Evolutionary conservation across 2,329 filamentous ascomycete species (phyloP), one percentile per base, ranked within the genome.

Genomic region (Colletotrichum sojae): DNA sequence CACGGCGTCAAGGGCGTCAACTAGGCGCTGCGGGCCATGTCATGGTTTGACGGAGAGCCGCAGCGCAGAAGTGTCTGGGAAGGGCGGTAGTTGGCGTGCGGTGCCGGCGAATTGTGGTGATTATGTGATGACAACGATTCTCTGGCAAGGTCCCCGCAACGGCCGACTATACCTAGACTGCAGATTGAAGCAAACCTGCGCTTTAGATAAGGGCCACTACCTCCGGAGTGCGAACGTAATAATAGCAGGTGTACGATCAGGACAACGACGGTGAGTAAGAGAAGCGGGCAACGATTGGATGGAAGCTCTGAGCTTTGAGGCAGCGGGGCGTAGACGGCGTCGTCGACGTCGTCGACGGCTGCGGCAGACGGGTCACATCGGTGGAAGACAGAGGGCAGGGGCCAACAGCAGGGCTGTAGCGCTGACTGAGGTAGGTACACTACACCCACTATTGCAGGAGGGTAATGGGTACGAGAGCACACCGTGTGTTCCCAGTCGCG

Each of bases 1-100:
- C 27, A 43, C 25, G 46, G 36, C 48, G 43, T 65, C 55, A 54
- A 52, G 18, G 49, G 63, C 54, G 51, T 67, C 59, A 70, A 31
- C 64, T 68, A 67, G 59, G 51, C 49, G 56, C 64, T 51, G 13
- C 54, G 46, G 64, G 20, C 64, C 64, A 63, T 60, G 36, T 70
- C 66, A 65, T 65, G 45, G 43, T 65, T 54, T 48, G 22, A 45
- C 20, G 40, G 16, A 43, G 46, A 59, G 48, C 45, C 36, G 45
- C 15, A 22, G 51, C 16, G 43, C 22, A 18, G 39, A 31, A 39
- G 40, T 63, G 59, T 56, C 27, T 25, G 53, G 18, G 10, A 43
- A 27, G 18, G 31, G 31, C 18, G 46, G 46, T 49, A 18, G 20
- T n/a, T 4, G 46, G n/a, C 4, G 54, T 39, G 31, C 53, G 46